Evolutionary conservation across 78 protist genomes (phyloP).

Genomic region (Salpingoeca rosetta): DNA sequence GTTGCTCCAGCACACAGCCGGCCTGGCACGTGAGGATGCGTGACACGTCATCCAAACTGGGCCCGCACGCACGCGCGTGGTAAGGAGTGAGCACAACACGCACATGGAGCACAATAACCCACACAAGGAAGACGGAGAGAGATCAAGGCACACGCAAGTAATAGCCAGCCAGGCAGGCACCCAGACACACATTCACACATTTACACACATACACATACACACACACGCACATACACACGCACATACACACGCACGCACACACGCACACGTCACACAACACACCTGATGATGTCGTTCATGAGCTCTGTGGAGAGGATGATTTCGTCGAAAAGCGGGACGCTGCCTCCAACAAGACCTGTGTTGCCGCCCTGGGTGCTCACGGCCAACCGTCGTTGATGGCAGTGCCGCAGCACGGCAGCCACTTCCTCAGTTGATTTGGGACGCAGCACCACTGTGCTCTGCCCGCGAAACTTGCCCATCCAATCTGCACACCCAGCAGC

Average conservation of each 20-base stretch:
- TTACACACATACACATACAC: slow-evolving; percentile 4
- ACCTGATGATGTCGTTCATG: slow-evolving; percentile 50
- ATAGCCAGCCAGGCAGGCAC: slow-evolving; percentile 26
- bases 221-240: background rate
- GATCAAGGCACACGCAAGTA: slow-evolving; percentile 20
- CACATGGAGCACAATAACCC: background rate
- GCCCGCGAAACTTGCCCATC: slow-evolving; percentile 40
- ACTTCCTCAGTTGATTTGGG: slow-evolving; percentile 43
- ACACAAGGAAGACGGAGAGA: background rate
- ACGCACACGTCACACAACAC: no score
- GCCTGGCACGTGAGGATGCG: slow-evolving; percentile 55
- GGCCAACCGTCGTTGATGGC: slow-evolving; percentile 57
- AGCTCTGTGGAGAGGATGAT: slow-evolving; percentile 42
- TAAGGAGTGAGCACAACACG: no score
- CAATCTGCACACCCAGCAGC: no score
- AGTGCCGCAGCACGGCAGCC: slow-evolving; percentile 34
- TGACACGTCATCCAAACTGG: slow-evolving; percentile 7
- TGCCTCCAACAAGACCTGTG: slow-evolving; percentile 88
- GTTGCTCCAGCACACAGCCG: slow-evolving; percentile 66
- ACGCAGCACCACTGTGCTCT: slow-evolving; percentile 19
- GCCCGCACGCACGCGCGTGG: no score
- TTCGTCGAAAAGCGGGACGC: slow-evolving; percentile 82
- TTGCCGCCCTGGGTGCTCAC: slow-evolving; percentile 94
- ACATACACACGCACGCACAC: no score
- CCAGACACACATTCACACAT: slow-evolving; percentile 6